Conservation (phyloP, 768 basidiomycete species). For the Rhizopogon rudus region DNA sequence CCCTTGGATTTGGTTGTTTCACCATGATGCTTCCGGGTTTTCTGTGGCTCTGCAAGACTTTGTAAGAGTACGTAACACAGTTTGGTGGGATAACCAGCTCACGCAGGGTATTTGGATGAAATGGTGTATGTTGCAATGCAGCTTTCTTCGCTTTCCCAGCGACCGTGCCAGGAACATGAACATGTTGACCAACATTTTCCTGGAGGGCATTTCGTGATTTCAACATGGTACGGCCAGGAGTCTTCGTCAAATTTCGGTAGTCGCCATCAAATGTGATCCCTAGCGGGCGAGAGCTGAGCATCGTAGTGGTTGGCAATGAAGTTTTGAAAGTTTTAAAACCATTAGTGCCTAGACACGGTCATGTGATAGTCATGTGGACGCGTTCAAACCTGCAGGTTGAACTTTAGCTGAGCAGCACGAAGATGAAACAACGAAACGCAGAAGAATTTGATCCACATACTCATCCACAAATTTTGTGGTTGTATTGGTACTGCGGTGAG, state of each 20-base stretch:
- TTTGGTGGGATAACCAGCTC: not conserved
- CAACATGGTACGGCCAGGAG: constrained; percentile 46
- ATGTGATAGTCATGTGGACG: constrained; percentile 14
- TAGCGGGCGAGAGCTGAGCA: constrained; percentile 22
- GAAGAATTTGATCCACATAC: too few species aligned
- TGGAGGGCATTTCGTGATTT: constrained; percentile 34
- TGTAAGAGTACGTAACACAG: not conserved
- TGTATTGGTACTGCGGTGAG: too few species aligned
- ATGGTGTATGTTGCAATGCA: constrained; percentile 29
- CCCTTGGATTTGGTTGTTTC: constrained; percentile 11
- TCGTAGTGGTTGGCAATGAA: constrained; percentile 5
- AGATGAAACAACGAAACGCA: too few species aligned
- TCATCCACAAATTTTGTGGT: too few species aligned
- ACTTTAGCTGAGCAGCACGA: too few species aligned
- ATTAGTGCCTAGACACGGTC: constrained; percentile 21
- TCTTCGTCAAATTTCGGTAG: constrained; percentile 34
- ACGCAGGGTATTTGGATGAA: constrained; percentile 27
- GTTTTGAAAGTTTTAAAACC: too few species aligned
- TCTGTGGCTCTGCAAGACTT: not conserved
- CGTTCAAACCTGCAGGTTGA: too few species aligned
- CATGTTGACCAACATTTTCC: constrained; percentile 41
- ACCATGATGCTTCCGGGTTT: not conserved
- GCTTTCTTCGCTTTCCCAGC: constrained; percentile 42
- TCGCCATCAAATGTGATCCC: constrained; percentile 24
- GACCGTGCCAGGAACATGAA: constrained; percentile 35